Evolutionary conservation across 2,329 filamentous ascomycete genomes (phyloP), one percentile per base, ranked within the genome.

Genomic region (Penicillium rolfsii): DNA sequence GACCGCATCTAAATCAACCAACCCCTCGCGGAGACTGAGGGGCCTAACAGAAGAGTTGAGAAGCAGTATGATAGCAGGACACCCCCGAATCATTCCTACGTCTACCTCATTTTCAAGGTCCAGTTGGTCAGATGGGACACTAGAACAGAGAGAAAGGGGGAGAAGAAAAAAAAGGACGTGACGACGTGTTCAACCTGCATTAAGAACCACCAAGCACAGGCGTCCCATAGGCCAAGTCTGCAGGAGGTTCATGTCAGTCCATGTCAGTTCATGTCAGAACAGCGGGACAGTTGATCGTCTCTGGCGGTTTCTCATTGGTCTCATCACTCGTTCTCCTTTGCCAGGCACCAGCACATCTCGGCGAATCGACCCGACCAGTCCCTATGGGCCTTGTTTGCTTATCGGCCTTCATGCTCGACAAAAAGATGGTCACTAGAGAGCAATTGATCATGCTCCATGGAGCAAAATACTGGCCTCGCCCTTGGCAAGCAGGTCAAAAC

Each of bases 401-500:
- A 16, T 35, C 24, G 5, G 55, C 38, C 55, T 56, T 36, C 49
- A 54, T 55, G 33, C 52, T 57, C 61, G 49, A 58, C 61, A 55
- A 55, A 19, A 16, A 12, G 26, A 6, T 11, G 26, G 48, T 50
- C 48, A 19, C 35, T 50, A 7, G 16, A 48, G 1, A 5, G n/a
- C 11, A 30, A 14, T 11, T 28, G 14, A 38, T 56, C 41, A 56
- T 7, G 45, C 53, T n/a, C 66, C 65, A 61, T 71, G 68, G 62
- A 76, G 69, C 43, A 77, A 45, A 49, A 80, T 72, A 62, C 79
- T 81, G 52, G 79, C 79, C 69, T 81, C 79, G 4, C 77, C 77
- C 55, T 72, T 73, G 5, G 76, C 75, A 56, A 81, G 68, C 61
- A 80, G 68, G 71, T 81, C 79, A 69, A 81, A 82, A 64, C 80